Conservation (phyloP, 2,329 filamentous ascomycete species). For the Monilinia polystroma region DNA sequence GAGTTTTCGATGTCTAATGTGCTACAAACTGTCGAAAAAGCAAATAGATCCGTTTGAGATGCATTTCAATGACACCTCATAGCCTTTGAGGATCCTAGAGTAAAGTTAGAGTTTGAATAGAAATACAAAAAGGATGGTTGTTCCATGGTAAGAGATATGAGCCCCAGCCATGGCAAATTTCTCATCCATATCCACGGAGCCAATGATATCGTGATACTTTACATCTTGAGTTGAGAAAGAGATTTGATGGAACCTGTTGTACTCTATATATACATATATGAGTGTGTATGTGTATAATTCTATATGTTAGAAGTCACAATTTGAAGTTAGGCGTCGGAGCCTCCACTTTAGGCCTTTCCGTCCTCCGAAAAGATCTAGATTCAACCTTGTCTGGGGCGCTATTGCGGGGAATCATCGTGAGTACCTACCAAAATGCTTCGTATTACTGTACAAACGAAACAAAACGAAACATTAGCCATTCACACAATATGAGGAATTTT, state of each 20-base stretch:
- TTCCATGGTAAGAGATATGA: background rate
- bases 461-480: background rate
- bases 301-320: background rate
- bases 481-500: background rate
- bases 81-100: too few species aligned
- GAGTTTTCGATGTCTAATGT: too few species aligned
- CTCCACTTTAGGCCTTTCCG: background rate
- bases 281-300: background rate
- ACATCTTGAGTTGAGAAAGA: background rate
- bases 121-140: background rate
- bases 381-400: background rate
- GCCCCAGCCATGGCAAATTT: too few species aligned
- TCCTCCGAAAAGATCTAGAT: background rate
- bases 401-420: slow-evolving; percentile 15
- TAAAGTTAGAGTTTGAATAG: too few species aligned
- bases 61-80: too few species aligned
- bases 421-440: background rate
- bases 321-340: background rate
- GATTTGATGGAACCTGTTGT: background rate
- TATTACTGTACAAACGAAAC: background rate
- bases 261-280: too few species aligned
- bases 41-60: too few species aligned
- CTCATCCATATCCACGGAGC: background rate
- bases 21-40: too few species aligned
- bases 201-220: background rate